Conservation (phyloP, 208 protist genomes). For the Naegleria fowleri region DNA sequence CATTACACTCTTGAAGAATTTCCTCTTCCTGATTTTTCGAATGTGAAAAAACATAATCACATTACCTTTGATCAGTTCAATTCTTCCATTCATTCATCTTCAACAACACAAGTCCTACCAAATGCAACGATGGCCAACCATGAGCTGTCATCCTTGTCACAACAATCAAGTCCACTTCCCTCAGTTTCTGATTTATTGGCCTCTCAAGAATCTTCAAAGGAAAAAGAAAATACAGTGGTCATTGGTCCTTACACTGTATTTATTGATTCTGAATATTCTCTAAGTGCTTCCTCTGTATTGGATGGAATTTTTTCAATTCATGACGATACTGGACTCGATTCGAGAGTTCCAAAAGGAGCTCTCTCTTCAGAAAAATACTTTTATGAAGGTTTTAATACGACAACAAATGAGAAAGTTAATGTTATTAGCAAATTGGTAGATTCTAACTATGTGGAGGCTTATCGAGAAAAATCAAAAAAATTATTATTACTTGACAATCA, state of each 20-base stretch:
- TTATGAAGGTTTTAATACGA: not conserved
- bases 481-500: not conserved
- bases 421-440: not conserved
- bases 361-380: not conserved
- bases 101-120: too few relatives aligned
- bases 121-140: too few relatives aligned
- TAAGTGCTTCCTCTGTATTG: not conserved
- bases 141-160: too few relatives aligned
- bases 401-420: not conserved
- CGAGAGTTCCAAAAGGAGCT: not conserved
- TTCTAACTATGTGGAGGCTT: not conserved
- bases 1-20: not conserved
- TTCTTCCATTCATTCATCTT: too few relatives aligned
- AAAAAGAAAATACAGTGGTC: not conserved
- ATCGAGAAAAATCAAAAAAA: not conserved
- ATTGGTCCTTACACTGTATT: not conserved
- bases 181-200: not conserved
- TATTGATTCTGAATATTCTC: not conserved
- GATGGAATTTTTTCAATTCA: not conserved
- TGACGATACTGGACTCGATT: too few relatives aligned
- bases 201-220: not conserved
- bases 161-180: not conserved
- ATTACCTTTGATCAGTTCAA: not conserved
- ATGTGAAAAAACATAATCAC: not conserved
- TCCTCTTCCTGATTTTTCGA: not conserved